Conservation (phyloP, 2,329 filamentous ascomycete species). For the Boeremia exigua region DNA sequence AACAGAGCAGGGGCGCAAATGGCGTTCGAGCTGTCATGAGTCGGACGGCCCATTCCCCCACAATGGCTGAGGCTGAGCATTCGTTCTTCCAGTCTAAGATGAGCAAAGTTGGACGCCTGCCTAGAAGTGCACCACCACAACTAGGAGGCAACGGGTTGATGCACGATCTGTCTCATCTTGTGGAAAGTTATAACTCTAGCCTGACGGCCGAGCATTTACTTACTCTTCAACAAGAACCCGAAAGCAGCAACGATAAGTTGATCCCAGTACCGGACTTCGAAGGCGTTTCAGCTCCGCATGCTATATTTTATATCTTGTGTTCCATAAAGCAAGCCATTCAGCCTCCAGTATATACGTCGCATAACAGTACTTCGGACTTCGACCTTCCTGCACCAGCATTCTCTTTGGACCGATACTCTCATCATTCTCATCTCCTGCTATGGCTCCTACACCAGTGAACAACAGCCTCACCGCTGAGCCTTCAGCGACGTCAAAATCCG, state of each 20-base stretch:
- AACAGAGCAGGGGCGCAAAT: slow-evolving; percentile 19
- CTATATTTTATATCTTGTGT: slow-evolving; percentile 24
- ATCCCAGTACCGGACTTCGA: slow-evolving; percentile 15
- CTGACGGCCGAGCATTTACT: slow-evolving; percentile 22
- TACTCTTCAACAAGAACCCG: slow-evolving; percentile 12
- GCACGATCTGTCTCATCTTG: slow-evolving; percentile 31
- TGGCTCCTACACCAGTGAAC: slow-evolving; percentile 37
- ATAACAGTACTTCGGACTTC: slow-evolving; percentile 8
- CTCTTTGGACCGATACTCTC: background rate
- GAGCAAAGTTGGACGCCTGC: slow-evolving; percentile 34
- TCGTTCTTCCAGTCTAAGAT: slow-evolving; percentile 21
- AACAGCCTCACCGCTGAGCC: slow-evolving; percentile 17
- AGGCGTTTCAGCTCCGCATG: slow-evolving; percentile 26
- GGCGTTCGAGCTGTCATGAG: slow-evolving; percentile 20
- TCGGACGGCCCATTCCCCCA: slow-evolving; percentile 28
- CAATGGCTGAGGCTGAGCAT: slow-evolving; percentile 39
- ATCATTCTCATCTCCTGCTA: slow-evolving; percentile 9
- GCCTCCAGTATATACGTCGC: slow-evolving; percentile 9
- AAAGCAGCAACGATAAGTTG: slow-evolving; percentile 12
- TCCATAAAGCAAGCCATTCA: slow-evolving; percentile 12
- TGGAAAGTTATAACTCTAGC: slow-evolving; percentile 33
- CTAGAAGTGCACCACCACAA: slow-evolving; percentile 24
- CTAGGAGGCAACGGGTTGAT: slow-evolving; percentile 25
- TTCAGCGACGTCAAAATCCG: slow-evolving; percentile 13
- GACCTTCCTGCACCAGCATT: background rate